Percentiles rank a stretch among this genome's conserved stretches.
phyloP scores from a whole-genome alignment of 2,329 filamentous ascomycete species.

The Colletotrichum sp. region DNA sequence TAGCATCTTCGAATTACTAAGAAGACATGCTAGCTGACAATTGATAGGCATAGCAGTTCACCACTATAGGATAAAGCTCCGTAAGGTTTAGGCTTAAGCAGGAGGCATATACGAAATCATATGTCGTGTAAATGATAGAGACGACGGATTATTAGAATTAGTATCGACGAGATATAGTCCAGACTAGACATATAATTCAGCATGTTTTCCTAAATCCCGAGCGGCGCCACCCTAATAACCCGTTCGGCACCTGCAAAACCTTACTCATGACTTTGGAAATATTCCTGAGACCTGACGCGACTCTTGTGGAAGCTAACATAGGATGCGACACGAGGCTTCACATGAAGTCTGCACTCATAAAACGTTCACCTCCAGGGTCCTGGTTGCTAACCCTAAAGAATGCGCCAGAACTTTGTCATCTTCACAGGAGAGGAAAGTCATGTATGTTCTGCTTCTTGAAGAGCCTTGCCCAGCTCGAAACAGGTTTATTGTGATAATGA shows the following conservation, averaged over 20 bases:
- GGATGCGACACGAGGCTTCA: not conserved
- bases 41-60: not conserved
- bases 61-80: slow-evolving; percentile 37
- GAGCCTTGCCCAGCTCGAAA: not conserved
- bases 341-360: not conserved
- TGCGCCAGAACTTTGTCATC: not conserved
- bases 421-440: not conserved
- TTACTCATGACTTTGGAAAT: not conserved
- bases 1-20: not conserved
- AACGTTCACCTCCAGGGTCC: not conserved
- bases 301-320: not conserved
- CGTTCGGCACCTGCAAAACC: not conserved
- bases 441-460: not conserved
- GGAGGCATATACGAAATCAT: not conserved
- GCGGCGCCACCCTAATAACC: not conserved
- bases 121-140: not conserved
- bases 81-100: slow-evolving; percentile 60
- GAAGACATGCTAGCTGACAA: not conserved
- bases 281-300: not conserved
- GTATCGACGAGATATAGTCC: not conserved
- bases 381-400: not conserved
- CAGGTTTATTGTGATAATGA: not conserved
- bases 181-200: accelerated
- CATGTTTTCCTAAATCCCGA: not conserved
- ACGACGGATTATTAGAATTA: not conserved